Base-by-base conservation (phyloP, 129 eudicot genomes). In the Heracleum sosnowskyi region DNA sequence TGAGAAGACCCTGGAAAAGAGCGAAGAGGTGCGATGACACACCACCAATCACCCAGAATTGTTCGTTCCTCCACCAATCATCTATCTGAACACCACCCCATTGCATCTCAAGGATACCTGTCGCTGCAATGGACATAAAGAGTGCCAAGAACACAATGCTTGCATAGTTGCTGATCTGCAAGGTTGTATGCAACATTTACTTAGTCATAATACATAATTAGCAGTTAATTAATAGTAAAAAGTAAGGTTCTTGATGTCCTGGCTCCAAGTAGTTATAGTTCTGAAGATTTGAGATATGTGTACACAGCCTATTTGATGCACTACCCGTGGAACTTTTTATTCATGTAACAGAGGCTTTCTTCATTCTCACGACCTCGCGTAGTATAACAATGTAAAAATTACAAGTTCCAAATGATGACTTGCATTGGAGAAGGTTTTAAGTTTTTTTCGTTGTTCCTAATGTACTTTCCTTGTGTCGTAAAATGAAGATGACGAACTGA, bases 51-150 rank as follows among this genome's bases (percentile, higher is more conserved):
- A 90, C 96, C 96, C 96, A 90, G 76, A 90, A 90, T 51, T 90
- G 96, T 73, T 90, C 96, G 34, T 90, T 90, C 76, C 96, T 88
- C 96, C 96, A 90, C 96, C 91, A 88, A 76, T 90, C 96, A 41
- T 90, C 96, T 4, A 90, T 83, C 57, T 87, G 80, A 17, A 90
- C 96, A 68, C 92, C 92, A 63, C 96, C 84, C 96, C 96, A 90
- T 53, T 84, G 70, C 63, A 90, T 77, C 83, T 90, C 96, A 24
- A 90, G 84, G 69, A 90, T 82, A 76, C 91, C 89, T 0, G 96
- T 90, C 0, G 87, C 85, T 22, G 81, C 81, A 69, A 90, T 90
- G 40, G 96, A 90, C 18, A 90, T 82, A 78, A 90, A 90, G 41
- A 90, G 96, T 34, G 84, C 84, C 81, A 90, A 86, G 76, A 90